Percentiles rank a stretch among this genome's conserved stretches.
These are phyloP conservation scores for Aspergillus awamori DNA, from an alignment of 2,329 filamentous ascomycete genomes.

Conservation along the genomic window DNA sequence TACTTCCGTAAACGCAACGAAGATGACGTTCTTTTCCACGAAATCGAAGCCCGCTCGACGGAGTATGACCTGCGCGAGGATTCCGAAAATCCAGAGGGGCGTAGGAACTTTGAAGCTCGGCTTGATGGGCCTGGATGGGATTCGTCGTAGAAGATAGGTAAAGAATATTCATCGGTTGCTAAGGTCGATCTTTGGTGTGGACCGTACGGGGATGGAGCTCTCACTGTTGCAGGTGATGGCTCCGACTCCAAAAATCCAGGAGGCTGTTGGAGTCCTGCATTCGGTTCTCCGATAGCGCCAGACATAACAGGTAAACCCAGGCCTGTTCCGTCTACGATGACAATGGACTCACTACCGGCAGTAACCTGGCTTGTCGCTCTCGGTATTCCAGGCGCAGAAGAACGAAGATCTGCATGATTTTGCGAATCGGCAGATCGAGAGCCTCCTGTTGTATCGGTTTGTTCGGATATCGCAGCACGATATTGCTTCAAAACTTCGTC, in stretches of 20 bases:
- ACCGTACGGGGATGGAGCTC: slow-evolving; percentile 20
- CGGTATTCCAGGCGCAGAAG: slow-evolving; percentile 21
- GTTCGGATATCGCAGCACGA: slow-evolving; percentile 64
- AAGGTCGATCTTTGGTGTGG: slow-evolving; percentile 27
- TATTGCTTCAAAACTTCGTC: slow-evolving; percentile 78
- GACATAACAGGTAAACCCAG: slow-evolving; percentile 43
- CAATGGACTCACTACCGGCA: slow-evolving; percentile 82
- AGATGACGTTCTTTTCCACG: slow-evolving; percentile 32
- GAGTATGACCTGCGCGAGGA: slow-evolving; percentile 33
- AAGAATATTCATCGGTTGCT: slow-evolving; percentile 30
- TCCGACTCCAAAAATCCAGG: slow-evolving; percentile 22
- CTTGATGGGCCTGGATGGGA: slow-evolving; percentile 15
- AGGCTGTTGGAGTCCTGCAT: slow-evolving; percentile 16
- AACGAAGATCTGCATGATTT: background rate
- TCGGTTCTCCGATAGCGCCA: slow-evolving; percentile 34
- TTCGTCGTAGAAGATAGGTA: slow-evolving; percentile 35
- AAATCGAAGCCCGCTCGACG: slow-evolving; percentile 27
- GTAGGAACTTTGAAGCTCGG: slow-evolving; percentile 20
- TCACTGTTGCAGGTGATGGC: slow-evolving; percentile 16
- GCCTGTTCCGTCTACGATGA: slow-evolving; percentile 74
- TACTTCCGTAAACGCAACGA: slow-evolving; percentile 47
- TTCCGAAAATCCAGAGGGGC: slow-evolving; percentile 20
- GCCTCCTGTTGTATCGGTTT: slow-evolving; percentile 14
- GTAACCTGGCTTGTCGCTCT: slow-evolving; percentile 63
- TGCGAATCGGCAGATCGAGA: background rate